Evolutionary conservation across 2,329 filamentous ascomycete species (phyloP), one percentile per base, ranked within the genome.

Genomic region (Bipolaris victoriae): DNA sequence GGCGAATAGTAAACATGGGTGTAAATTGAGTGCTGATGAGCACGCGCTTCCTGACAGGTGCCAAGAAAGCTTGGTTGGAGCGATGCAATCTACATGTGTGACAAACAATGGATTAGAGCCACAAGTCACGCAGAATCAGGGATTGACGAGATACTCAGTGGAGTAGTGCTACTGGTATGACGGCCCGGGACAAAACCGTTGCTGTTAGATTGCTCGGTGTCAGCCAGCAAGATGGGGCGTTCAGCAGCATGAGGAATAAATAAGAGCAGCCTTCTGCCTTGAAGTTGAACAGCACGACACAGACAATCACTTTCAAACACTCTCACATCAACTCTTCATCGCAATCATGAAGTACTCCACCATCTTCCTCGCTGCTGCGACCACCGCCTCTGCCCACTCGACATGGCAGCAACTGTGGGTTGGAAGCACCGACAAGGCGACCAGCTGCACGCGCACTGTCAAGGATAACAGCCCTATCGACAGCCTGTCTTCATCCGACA

Each of bases 391-490:
- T 20, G 73, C 74, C 15, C 74, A 77, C 65, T 72, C 74, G 2
- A 77, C 74, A 65, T 77, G 72, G 71, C 74, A 77, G 51, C 43
- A 77, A 33, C 62, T 77, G 3, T 77, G 74, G 74, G 72, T 76
- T 54, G 74, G 74, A 33, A 66, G 57, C 43, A 63, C 61, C 47
- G 74, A 77, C 57, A 70, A 74, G 55, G 65, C 48, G 3, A 63
- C 59, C 6, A 69, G 62, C 7, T 76, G 73, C 53, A 61, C 68
- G 7, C 66, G 73, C 18, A 69, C 64, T 16, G 73, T 76, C 60
- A 68, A 68, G 55, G 70, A 76, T 69, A 76, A 76, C 65, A 72
- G 63, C 49, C 73, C 73, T 6, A 68, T 76, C 46, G 39, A 64
- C 13, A 70, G 69, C 33, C 18, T 76, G 24, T 65, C 65, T 6